phyloP scores from a whole-genome alignment of 768 basidiomycete species.

The Pisolithus microcarpus region DNA sequence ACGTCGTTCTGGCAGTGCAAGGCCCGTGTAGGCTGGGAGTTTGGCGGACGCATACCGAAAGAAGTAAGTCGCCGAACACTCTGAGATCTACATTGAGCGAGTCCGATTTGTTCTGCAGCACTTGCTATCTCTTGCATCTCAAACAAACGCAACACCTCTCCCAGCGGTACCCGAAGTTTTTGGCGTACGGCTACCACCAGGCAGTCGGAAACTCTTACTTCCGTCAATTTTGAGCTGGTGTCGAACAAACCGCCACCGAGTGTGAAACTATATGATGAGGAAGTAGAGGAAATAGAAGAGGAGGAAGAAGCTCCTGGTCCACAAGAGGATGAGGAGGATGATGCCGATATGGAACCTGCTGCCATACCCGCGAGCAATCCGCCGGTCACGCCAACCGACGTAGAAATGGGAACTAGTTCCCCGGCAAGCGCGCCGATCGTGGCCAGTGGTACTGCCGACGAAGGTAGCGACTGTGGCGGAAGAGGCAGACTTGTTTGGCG shows the following conservation, averaged over 20 bases:
- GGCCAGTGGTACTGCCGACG: slow-evolving; percentile 40
- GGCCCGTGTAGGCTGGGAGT: slow-evolving; percentile 90
- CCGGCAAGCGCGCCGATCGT: slow-evolving; percentile 21
- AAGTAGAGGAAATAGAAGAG: slow-evolving; percentile 76
- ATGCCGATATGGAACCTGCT: slow-evolving; percentile 65
- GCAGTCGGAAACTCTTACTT: slow-evolving; percentile 61
- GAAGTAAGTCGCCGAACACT: slow-evolving; percentile 47
- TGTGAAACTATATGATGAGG: slow-evolving; percentile 70
- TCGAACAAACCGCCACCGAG: slow-evolving; percentile 80
- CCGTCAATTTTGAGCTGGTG: slow-evolving; percentile 80
- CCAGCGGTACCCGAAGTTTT: slow-evolving; percentile 85
- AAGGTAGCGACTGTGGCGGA: slow-evolving; percentile 66
- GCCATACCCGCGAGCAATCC: slow-evolving; percentile 36
- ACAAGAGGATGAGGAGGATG: slow-evolving; percentile 59
- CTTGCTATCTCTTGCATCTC: slow-evolving; percentile 69
- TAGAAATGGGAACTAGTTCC: slow-evolving; percentile 22
- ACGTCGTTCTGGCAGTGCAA: slow-evolving; percentile 74
- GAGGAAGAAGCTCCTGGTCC: slow-evolving; percentile 16
- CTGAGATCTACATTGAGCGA: neutral
- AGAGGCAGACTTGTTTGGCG: slow-evolving; percentile 69
- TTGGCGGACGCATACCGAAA: slow-evolving; percentile 82
- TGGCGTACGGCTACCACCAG: slow-evolving; percentile 71
- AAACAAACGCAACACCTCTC: slow-evolving; percentile 74
- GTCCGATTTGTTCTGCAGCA: slow-evolving; percentile 40
- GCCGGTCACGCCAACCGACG: slow-evolving; percentile 47